Conservation (phyloP, 352 stramenopile species). For the Phytophthora pseudosyringae region DNA sequence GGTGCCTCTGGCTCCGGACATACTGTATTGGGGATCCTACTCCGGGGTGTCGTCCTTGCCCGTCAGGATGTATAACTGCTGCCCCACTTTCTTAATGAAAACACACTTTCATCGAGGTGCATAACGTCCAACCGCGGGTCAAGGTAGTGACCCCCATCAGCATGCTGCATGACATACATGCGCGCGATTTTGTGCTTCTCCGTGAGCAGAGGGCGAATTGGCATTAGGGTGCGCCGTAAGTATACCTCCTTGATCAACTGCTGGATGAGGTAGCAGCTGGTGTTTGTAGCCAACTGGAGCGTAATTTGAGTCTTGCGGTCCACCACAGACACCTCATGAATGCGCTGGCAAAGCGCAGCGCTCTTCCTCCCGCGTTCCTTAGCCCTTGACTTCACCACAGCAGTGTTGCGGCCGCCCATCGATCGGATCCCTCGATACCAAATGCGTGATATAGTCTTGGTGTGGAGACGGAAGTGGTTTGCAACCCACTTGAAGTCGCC, state of each 20-base stretch:
- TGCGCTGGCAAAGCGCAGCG: background rate
- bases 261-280: slow-evolving; percentile 1
- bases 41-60: slow-evolving; percentile 2
- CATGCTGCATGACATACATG: background rate
- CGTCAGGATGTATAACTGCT: slow-evolving; percentile 8
- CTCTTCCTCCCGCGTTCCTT: slow-evolving; percentile 1
- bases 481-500: no score
- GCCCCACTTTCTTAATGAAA: slow-evolving; percentile 11
- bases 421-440: background rate
- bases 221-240: background rate
- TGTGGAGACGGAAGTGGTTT: no score
- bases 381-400: background rate
- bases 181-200: background rate
- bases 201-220: slow-evolving; percentile 1
- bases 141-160: background rate
- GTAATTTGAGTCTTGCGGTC: background rate
- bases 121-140: slow-evolving; percentile 3
- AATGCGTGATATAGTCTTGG: background rate
- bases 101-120: slow-evolving; percentile 17
- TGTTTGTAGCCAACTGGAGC: background rate
- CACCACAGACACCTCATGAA: background rate
- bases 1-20: slow-evolving; percentile 1
- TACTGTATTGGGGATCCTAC: background rate
- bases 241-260: slow-evolving; percentile 14
- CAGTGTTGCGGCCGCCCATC: background rate